A percentile compares a stretch with the other conserved stretches of the same genome.
phyloP scores from a whole-genome alignment of 768 basidiomycete genomes.

The Filobasidium wieringae region DNA sequence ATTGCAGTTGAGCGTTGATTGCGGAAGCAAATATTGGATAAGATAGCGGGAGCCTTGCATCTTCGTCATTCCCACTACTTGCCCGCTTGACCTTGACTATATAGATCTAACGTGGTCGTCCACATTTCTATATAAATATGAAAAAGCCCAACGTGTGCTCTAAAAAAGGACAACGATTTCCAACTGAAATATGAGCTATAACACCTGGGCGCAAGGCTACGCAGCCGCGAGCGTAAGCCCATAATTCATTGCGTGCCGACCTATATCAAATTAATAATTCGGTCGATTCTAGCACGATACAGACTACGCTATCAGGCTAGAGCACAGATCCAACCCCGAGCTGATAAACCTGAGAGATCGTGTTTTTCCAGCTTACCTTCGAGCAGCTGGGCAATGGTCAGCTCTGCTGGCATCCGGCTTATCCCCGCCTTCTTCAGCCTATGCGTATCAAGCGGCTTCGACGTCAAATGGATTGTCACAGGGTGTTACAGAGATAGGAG shows the following conservation, averaged over 20 bases:
- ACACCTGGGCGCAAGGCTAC: slow-evolving; percentile 6
- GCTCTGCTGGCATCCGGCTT: slow-evolving; percentile 11
- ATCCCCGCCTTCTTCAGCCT: background rate
- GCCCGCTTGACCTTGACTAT: too few relatives aligned
- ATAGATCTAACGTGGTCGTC: too few relatives aligned
- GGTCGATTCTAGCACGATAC: slow-evolving; percentile 1
- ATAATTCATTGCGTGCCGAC: background rate
- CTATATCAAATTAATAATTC: background rate
- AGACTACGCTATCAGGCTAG: slow-evolving; percentile 3
- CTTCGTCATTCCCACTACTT: too few relatives aligned
- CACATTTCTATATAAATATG: too few relatives aligned
- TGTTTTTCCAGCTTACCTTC: slow-evolving; percentile 6
- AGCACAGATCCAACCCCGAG: background rate
- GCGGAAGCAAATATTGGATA: too few relatives aligned
- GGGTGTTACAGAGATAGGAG: background rate
- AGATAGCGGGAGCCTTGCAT: too few relatives aligned
- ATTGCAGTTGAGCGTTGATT: too few relatives aligned
- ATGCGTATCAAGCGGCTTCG: background rate
- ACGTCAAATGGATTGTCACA: background rate
- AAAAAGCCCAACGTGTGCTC: too few relatives aligned
- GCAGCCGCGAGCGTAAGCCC: slow-evolving; percentile 4
- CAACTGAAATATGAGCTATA: slow-evolving; percentile 13
- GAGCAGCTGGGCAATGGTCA: slow-evolving; percentile 10
- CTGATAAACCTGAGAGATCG: background rate
- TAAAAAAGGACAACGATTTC: too few relatives aligned